Evolutionary conservation across 225 moss, liverwort and hornwort genomes (phyloP).

Genomic region (Bryoerythrophyllum caledonicum): DNA sequence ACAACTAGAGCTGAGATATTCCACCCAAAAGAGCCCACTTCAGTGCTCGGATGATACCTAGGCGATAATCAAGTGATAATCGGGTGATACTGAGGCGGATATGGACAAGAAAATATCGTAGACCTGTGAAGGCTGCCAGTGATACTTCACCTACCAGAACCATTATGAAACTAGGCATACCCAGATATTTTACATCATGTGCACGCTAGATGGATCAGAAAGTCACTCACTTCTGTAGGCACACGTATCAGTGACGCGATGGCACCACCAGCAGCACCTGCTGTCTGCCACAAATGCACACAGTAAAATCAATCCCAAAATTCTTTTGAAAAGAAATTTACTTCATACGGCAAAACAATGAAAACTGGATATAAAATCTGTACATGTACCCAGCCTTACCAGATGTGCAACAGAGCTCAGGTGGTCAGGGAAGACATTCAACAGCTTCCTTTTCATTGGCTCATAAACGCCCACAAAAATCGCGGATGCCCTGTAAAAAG

Average conservation of each 20-base stretch:
- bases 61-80: no score
- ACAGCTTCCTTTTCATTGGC: constrained; percentile 84
- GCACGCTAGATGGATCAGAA: constrained; percentile 3
- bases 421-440: constrained; percentile 78
- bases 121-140: no score
- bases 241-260: constrained; percentile 92
- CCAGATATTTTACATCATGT: neutral
- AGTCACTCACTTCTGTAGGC: constrained; percentile 74
- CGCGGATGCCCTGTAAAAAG: constrained; percentile 75
- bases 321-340: neutral
- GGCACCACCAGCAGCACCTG: constrained; percentile 88
- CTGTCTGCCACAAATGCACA: constrained; percentile 48
- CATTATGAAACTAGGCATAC: neutral
- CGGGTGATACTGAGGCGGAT: no score
- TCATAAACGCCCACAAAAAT: constrained; percentile 96
- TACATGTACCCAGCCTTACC: constrained; percentile 39
- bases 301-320: neutral
- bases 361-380: neutral
- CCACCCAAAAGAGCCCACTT: neutral
- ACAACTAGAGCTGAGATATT: constrained; percentile 2
- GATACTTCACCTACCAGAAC: constrained; percentile 9
- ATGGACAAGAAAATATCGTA: no score
- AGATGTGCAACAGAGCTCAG: constrained; percentile 91
- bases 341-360: neutral
- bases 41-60: no score